phyloP scores from a whole-genome alignment of 1,284 basidiomycete genomes.

The Cutaneotrichosporon sp. region DNA sequence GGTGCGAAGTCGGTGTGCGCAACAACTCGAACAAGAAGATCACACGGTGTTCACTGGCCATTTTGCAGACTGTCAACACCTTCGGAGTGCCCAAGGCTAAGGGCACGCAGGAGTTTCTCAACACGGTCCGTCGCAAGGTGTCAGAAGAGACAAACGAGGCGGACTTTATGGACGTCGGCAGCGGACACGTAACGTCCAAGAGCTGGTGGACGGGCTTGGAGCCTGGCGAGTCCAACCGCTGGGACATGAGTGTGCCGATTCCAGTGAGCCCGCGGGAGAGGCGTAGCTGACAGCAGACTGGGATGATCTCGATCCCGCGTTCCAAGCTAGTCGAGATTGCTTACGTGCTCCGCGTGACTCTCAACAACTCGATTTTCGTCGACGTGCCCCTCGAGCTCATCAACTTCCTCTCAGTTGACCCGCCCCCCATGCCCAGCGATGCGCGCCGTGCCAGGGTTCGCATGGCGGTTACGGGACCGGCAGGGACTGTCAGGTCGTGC shows the following conservation, averaged over 20 bases:
- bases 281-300: slow-evolving; percentile 56
- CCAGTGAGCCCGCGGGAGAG: slow-evolving; percentile 61
- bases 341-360: slow-evolving; percentile 70
- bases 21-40: slow-evolving; percentile 75
- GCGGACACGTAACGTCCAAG: slow-evolving; percentile 69
- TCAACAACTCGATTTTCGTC: slow-evolving; percentile 63
- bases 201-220: slow-evolving; percentile 84
- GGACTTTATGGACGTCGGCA: slow-evolving; percentile 59
- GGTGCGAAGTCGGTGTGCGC: slow-evolving; percentile 65
- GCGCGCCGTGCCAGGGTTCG: slow-evolving; percentile 13
- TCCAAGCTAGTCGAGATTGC: slow-evolving; percentile 75
- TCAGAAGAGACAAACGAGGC: slow-evolving; percentile 67
- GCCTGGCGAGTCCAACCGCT: slow-evolving; percentile 60
- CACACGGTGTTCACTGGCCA: slow-evolving; percentile 65
- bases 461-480: not conserved
- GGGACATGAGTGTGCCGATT: slow-evolving; percentile 64
- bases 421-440: slow-evolving; percentile 47
- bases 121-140: slow-evolving; percentile 58
- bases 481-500: not conserved
- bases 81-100: slow-evolving; percentile 61
- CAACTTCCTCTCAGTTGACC: slow-evolving; percentile 53
- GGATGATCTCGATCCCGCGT: slow-evolving; percentile 71
- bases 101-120: slow-evolving; percentile 53
- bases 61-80: slow-evolving; percentile 70
- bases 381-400: slow-evolving; percentile 51